Percentiles rank a stretch among this genome's conserved stretches.
Evolutionary conservation across 306 rosid species (phyloP).

Genomic region (Cicer pinnatifidum): DNA sequence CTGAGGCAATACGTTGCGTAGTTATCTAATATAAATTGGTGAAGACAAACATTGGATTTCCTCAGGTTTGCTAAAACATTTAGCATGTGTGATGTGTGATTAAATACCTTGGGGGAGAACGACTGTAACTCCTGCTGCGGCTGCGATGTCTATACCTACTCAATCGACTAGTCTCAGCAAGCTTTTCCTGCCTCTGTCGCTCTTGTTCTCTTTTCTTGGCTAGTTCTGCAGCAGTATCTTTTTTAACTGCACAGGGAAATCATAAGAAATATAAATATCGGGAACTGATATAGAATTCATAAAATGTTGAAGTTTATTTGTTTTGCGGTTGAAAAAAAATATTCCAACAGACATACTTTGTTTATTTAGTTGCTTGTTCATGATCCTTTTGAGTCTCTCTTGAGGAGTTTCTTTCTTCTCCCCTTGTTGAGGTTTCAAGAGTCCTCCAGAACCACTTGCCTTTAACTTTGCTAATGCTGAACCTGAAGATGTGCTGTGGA

Average conservation of each 20-base stretch:
- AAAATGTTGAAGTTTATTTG: conserved; percentile 19
- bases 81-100: background rate
- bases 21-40: no score
- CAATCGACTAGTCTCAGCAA: conserved; percentile 88
- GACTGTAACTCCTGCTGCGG: conserved; percentile 82
- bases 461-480: conserved; percentile 76
- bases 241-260: conserved; percentile 70
- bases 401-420: conserved; percentile 99
- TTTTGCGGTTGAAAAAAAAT: conserved; percentile 39
- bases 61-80: background rate
- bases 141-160: conserved; percentile 76
- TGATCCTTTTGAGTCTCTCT: conserved; percentile 97
- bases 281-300: conserved; percentile 18
- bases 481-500: conserved; percentile 70
- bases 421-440: conserved; percentile 70
- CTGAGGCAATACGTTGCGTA: background rate
- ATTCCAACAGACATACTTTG: conserved; percentile 66
- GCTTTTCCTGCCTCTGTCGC: conserved; percentile 91
- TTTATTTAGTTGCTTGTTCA: conserved; percentile 91
- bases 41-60: no score
- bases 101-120: conserved; percentile 78
- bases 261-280: conserved; percentile 1
- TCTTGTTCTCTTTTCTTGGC: conserved; percentile 94
- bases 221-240: conserved; percentile 89
- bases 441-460: conserved; percentile 77